phyloP scores from a whole-genome alignment of 176 grass and related monocot genomes.

The Oryza brachyantha region DNA sequence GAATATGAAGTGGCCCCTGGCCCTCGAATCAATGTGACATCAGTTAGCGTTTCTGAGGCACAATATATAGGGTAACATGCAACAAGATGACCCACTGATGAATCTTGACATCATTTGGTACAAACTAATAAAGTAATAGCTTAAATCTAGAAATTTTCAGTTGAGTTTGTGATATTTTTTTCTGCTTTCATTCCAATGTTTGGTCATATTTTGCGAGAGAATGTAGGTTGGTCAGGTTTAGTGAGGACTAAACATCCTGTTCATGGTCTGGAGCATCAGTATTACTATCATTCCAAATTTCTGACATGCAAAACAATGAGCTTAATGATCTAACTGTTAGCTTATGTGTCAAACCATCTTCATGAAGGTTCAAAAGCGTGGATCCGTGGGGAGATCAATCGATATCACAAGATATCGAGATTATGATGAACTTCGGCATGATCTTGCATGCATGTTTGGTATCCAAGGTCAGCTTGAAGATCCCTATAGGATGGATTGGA shows the following conservation, averaged over 20 bases:
- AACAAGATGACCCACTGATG: neutral
- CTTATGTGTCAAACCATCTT: conserved; percentile 28
- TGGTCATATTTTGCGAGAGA: neutral
- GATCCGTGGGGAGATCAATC: conserved; percentile 94
- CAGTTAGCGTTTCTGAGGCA: neutral
- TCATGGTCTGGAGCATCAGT: conserved; percentile 12
- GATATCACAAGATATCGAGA: conserved; percentile 82
- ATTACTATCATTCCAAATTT: conserved; percentile 20
- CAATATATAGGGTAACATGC: neutral
- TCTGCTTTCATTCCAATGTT: neutral
- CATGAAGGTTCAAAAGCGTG: conserved; percentile 96
- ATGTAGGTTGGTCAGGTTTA: neutral
- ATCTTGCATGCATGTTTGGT: conserved; percentile 94
- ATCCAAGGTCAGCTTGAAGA: conserved; percentile 94
- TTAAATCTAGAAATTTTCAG: neutral
- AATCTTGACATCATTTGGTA: neutral
- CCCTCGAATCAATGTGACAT: neutral
- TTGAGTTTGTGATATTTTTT: conserved; percentile 1
- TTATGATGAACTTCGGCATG: conserved; percentile 85
- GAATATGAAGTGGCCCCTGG: neutral
- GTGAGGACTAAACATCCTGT: neutral
- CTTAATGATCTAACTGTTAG: neutral
- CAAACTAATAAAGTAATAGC: neutral
- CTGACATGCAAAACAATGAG: neutral
- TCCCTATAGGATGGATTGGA: conserved; percentile 85